phyloP scores from a whole-genome alignment of 2,329 filamentous ascomycete species.

The Metarhizium robertsii region DNA sequence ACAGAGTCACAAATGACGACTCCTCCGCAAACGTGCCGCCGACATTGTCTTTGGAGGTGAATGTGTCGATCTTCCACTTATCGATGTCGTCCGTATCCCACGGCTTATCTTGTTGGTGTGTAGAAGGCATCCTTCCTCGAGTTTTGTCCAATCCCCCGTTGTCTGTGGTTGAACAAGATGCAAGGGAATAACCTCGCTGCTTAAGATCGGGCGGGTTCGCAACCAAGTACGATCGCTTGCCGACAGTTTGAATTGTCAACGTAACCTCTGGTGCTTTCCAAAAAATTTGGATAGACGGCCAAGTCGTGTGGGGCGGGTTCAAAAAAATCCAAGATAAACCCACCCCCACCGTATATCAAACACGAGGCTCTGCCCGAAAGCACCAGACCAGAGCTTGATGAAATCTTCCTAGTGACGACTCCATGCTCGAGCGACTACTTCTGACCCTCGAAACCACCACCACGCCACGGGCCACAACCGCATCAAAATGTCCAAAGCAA shows the following conservation, averaged over 20 bases:
- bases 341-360: slow-evolving; percentile 1
- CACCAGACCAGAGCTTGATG: neutral
- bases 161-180: neutral
- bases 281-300: neutral
- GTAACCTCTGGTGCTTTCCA: neutral
- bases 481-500: slow-evolving; percentile 42
- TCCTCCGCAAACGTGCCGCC: slow-evolving; percentile 87
- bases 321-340: neutral
- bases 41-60: slow-evolving; percentile 76
- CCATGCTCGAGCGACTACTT: neutral
- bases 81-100: slow-evolving; percentile 97
- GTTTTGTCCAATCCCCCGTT: neutral
- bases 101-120: slow-evolving; percentile 80
- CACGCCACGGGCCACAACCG: slow-evolving; percentile 8
- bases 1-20: slow-evolving; percentile 78
- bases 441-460: slow-evolving; percentile 5
- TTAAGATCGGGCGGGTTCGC: neutral
- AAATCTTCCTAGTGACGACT: slow-evolving; percentile 8
- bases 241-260: neutral
- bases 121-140: slow-evolving; percentile 61
- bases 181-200: neutral
- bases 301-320: slow-evolving; percentile 2
- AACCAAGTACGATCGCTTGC: neutral
- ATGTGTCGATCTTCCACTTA: slow-evolving; percentile 88
- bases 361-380: neutral